A percentile compares a stretch with the other conserved stretches of the same genome.
These are phyloP conservation scores for Whalleya microplaca DNA, from an alignment of 2,329 filamentous ascomycete species.

Conservation along the genomic window DNA sequence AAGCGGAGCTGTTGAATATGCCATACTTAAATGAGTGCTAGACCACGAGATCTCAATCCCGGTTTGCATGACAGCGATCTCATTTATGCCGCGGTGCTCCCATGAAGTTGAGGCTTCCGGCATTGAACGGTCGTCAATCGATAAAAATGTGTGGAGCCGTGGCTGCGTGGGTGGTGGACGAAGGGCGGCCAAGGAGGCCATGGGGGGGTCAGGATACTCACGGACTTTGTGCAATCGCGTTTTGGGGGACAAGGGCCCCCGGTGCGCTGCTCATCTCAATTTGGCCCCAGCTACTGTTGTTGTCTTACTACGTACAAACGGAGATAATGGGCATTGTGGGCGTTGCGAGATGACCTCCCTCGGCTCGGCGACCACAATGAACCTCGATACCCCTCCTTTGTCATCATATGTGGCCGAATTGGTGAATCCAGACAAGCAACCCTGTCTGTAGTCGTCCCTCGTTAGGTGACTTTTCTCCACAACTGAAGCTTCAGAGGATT, in stretches of 20 bases:
- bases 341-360: conserved; percentile 28
- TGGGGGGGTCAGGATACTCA: conserved; percentile 20
- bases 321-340: conserved; percentile 35
- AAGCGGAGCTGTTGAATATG: conserved; percentile 17
- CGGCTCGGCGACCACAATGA: conserved; percentile 31
- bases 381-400: conserved; percentile 30
- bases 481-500: conserved; percentile 2
- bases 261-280: conserved; percentile 37
- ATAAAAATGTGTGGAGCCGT: conserved; percentile 31
- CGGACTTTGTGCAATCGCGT: conserved; percentile 30
- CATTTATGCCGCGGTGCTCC: conserved; percentile 31
- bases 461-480: conserved; percentile 9
- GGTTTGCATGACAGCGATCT: conserved; percentile 36
- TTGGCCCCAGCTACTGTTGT: conserved; percentile 32
- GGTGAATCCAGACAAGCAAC: conserved; percentile 27
- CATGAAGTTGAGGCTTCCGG: conserved; percentile 31
- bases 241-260: conserved; percentile 32
- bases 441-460: conserved; percentile 10
- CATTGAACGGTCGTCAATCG: conserved; percentile 32
- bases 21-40: conserved; percentile 27
- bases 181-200: conserved; percentile 18
- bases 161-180: conserved; percentile 21
- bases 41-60: conserved; percentile 26
- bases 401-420: conserved; percentile 30
- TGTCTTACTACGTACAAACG: conserved; percentile 29